Evolutionary conservation across 169 alveolate species (phyloP).

Genomic region (Pseudocohnilembus persalinus): DNA sequence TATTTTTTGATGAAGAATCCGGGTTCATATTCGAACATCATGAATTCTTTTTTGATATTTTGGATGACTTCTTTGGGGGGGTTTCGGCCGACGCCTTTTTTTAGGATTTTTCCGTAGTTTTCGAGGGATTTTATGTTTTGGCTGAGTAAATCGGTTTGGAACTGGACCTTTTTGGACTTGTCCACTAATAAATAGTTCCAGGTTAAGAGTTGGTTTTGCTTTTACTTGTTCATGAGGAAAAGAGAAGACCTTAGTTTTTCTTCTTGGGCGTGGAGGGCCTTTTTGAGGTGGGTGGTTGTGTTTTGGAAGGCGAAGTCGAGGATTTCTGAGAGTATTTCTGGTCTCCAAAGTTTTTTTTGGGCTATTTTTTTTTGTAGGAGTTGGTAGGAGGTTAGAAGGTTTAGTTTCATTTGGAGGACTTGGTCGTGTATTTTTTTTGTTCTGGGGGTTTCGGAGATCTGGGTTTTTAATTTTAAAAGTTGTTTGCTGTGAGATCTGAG

Average conservation of each 20-base stretch:
- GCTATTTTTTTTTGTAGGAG: no score
- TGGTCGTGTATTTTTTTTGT: no score
- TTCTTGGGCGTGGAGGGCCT: neutral
- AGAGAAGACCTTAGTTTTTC: neutral
- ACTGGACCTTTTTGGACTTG: neutral
- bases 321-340: neutral
- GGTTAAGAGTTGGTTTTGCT: neutral
- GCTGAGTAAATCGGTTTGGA: neutral
- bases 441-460: no score
- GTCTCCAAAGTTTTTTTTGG: neutral
- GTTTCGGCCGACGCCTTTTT: neutral
- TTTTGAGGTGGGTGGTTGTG: neutral
- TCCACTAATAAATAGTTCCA: neutral
- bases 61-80: neutral
- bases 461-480: no score
- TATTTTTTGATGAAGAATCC: neutral
- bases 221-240: neutral
- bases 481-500: no score
- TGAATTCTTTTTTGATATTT: neutral
- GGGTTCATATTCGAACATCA: neutral
- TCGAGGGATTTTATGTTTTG: neutral
- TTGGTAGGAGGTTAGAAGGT: no score
- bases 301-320: neutral
- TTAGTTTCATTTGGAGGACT: no score
- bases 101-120: neutral